Percentiles rank a stretch among this genome's conserved stretches.
These are phyloP conservation scores for Hibiscus tridactylites DNA, from an alignment of 345 rosid genomes.

Conservation along the genomic window DNA sequence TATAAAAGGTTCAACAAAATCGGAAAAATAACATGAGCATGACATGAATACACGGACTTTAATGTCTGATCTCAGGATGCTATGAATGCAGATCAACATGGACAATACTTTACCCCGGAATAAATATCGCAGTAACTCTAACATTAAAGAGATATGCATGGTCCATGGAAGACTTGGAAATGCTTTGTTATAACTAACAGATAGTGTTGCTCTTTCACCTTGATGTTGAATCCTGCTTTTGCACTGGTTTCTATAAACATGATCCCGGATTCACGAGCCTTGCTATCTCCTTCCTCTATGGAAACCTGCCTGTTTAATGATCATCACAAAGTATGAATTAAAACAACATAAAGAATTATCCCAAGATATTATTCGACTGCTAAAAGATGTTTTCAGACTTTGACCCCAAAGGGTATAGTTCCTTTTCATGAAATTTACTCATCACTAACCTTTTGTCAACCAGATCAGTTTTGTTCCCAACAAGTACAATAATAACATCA, in stretches of 20 bases:
- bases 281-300: conserved; percentile 87
- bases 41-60: no score
- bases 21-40: no score
- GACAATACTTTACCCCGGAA: no score
- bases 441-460: conserved; percentile 57
- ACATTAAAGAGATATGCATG: no score
- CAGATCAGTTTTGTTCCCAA: conserved; percentile 89
- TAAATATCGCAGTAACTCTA: no score
- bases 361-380: no score
- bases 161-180: no score
- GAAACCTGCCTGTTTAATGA: conserved; percentile 68
- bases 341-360: neutral
- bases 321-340: neutral
- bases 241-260: conserved; percentile 96
- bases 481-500: conserved; percentile 82
- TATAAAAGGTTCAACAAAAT: no score
- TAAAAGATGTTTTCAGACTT: no score
- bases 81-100: no score
- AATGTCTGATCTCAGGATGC: no score
- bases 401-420: no score
- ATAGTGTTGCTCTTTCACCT: conserved; percentile 34
- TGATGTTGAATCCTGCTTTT: conserved; percentile 87
- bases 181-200: neutral
- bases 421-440: neutral
- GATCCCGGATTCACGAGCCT: conserved; percentile 71